Evolutionary conservation across 164 flowering plant genomes (phyloP).

Genomic region (Piper betle): DNA sequence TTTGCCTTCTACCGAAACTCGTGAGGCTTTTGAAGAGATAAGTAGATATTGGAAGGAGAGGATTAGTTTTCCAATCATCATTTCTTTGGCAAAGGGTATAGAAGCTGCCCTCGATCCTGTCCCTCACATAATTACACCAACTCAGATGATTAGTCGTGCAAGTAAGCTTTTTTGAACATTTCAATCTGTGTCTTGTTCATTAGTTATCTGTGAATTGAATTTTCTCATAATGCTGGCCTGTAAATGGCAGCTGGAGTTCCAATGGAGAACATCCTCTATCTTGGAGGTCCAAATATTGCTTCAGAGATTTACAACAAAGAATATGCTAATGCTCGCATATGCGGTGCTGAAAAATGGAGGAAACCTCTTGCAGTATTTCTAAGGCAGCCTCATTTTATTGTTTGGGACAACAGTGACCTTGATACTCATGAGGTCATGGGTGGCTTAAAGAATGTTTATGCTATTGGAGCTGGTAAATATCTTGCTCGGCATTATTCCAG

Average conservation of each 20-base stretch:
- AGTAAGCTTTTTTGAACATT: conserved; percentile 32
- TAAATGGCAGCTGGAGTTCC: conserved; percentile 63
- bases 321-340: conserved; percentile 92
- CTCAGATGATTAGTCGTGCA: conserved; percentile 73
- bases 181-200: not conserved
- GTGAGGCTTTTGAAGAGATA: conserved; percentile 68
- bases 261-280: conserved; percentile 77
- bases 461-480: conserved; percentile 72
- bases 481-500: not conserved
- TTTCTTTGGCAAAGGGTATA: conserved; percentile 85
- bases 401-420: conserved; percentile 93
- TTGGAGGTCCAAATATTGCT: conserved; percentile 93
- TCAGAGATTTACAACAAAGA: conserved; percentile 87
- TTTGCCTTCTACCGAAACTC: conserved; percentile 82
- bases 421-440: conserved; percentile 92
- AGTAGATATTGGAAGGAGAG: conserved; percentile 83
- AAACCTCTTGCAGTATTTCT: conserved; percentile 71
- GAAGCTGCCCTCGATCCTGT: conserved; percentile 70
- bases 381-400: conserved; percentile 83
- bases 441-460: conserved; percentile 74
- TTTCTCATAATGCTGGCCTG: conserved; percentile 1
- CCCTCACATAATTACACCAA: conserved; percentile 77
- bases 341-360: conserved; percentile 90
- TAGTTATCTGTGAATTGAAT: not conserved
- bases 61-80: conserved; percentile 49